Evolutionary conservation across 2,329 filamentous ascomycete genomes (phyloP), one percentile per base, ranked within the genome.

Genomic region (Pezizomycotina sp.): DNA sequence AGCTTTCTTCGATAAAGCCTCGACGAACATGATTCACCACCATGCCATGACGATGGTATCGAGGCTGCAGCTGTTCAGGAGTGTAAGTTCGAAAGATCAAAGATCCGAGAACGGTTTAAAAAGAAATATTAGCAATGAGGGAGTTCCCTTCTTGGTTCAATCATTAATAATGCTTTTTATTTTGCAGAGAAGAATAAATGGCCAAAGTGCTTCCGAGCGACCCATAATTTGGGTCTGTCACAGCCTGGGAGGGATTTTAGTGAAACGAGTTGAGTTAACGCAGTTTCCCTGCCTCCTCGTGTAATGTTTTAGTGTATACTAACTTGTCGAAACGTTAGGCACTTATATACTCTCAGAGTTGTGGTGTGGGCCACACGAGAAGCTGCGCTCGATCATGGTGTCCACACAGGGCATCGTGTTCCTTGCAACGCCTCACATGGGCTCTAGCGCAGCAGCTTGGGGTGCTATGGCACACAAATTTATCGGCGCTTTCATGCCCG

Each of bases 371-470:
- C 22, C 50, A 52, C 25, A 52, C 34, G 34, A 42, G 28, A 42
- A 48, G n/a, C 42, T 52, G 4, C 48, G 50, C 8, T 50, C 48
- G 10, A 52, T 52, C 27, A 48, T 43, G 27, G 46, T 49, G 19
- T 49, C 47, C 1, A 83, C 78, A 0, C 83, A 74, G 50, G 78
- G 72, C 15, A 69, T 83, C 38, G 63, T 83, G 21, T 84, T 84
- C 53, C 63, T 84, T 18, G 78, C 77, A 9, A 84, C 78, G 9
- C 78, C 78, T 5, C 78, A 83, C 53, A 69, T 65, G 12, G 77
- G 77, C 6, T 71, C 75, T 2, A 72, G 74, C 45, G 58, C 74
- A 2, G 77, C 76, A 1, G 65, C 68, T 48, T 80, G 75, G 74
- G 76, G 70, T 0, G 58, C 66, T 7, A 59, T 77, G 36, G 58